Evolutionary conservation across 169 alveolate genomes (phyloP).

Genomic region (Eimeria maxima): DNA sequence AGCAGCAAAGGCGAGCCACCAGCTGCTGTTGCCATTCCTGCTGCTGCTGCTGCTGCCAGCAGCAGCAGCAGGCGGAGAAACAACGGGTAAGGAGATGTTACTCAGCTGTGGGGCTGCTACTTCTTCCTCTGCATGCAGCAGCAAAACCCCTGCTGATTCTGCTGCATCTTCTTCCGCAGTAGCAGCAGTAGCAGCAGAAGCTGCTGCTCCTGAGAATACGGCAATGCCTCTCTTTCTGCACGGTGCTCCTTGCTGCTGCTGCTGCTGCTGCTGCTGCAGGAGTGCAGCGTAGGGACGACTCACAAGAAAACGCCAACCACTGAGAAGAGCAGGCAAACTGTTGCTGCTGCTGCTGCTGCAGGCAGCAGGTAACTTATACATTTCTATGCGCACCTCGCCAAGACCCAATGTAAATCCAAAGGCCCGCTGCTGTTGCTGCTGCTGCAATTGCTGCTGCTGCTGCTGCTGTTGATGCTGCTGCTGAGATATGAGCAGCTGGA

Average conservation of each 20-base stretch:
- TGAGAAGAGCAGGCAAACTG: conserved; percentile 39
- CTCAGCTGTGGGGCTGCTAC: conserved; percentile 37
- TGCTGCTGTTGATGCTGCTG: conserved; percentile 66
- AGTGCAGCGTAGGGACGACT: conserved; percentile 48
- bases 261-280: conserved; percentile 67
- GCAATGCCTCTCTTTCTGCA: background rate
- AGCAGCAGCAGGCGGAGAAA: conserved; percentile 1
- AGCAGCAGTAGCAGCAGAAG: conserved; percentile 7
- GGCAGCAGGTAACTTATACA: conserved; percentile 22
- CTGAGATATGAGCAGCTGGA: conserved; percentile 28
- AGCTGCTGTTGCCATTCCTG: conserved; percentile 57
- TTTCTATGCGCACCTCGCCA: background rate
- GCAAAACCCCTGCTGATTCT: conserved; percentile 2
- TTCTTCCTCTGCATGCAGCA: conserved; percentile 74
- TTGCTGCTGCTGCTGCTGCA: conserved; percentile 51
- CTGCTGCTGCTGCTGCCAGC: conserved; percentile 47
- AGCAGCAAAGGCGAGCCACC: conserved; percentile 70
- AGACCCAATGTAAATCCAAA: background rate
- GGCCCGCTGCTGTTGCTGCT: conserved; percentile 42
- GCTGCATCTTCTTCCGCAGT: background rate
- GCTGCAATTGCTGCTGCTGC: conserved; percentile 63
- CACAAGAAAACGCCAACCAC: conserved; percentile 54
- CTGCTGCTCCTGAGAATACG: background rate
- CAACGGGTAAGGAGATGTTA: background rate
- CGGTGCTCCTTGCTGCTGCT: conserved; percentile 35